Evolutionary conservation across 345 rosid genomes (phyloP), one percentile per base, ranked within the genome.

Genomic region (Boechera retrofracta): DNA sequence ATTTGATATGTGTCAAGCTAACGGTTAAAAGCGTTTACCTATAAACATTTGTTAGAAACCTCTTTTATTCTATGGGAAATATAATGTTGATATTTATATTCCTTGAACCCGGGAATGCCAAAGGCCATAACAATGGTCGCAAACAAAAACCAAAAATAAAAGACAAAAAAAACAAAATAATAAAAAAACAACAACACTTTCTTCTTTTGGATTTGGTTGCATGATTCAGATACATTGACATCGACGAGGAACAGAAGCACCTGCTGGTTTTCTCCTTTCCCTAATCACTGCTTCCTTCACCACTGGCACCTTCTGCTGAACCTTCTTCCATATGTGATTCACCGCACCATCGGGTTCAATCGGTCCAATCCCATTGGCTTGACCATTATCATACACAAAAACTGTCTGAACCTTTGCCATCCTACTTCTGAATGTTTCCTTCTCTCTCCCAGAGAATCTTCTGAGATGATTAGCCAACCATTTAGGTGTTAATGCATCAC

Each of bases 281-380:
- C 94, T 82, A 52, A 82, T 64, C 38, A 89, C 87, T 24, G 91
- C 93, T 82, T 95, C 97, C 80, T 85, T 85, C 29, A 92, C 87
- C 81, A 81, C 47, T 1, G 99, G 90, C 64, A 95, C 75, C 51
- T 95, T 95, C 51, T 95, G 86, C 51, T 81, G 77, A 60, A 92
- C 91, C 87, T 89, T 92, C 76, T 73, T 86, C 98, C 98, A 95
- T 56, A 95, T 86, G 60, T 89, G 84, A 78, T 91, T 95, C 74
- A 95, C 98, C 1, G 99, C 97, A 76, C 99, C 97, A 79, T 85
- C 80, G 0, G 76, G 78, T 72, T 83, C 87, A 45, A 92, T 79
- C 4, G 93, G 90, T 49, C 99, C 98, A 2, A 88, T 79, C 45
- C 96, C 94, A 74, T 84, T 87, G 0, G 82, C 82, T 62, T 80